Conservation (phyloP, 179 eudicot genomes). For the Dionaea muscipula region DNA sequence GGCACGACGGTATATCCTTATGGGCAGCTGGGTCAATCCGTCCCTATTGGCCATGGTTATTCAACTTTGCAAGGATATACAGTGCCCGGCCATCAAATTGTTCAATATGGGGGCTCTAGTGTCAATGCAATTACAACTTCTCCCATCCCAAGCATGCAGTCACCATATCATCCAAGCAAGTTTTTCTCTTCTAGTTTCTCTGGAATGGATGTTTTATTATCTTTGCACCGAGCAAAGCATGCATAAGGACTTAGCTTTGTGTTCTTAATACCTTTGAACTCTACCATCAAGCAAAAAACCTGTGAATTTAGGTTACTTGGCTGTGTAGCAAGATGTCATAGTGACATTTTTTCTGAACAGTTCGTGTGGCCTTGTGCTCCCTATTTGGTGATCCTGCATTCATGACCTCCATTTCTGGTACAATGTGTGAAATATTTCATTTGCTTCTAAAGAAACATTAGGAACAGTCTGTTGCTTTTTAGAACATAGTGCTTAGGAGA, state of each 20-base stretch:
- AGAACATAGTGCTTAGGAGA: not conserved
- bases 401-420: too few species aligned
- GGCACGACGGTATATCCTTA: slow-evolving; percentile 61
- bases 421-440: too few species aligned
- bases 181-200: slow-evolving; percentile 11
- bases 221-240: not conserved
- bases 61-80: slow-evolving; percentile 52
- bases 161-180: slow-evolving; percentile 57
- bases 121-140: slow-evolving; percentile 55
- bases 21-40: slow-evolving; percentile 56
- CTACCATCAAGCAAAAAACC: too few species aligned
- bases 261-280: not conserved
- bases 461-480: too few species aligned
- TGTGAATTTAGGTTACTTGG: too few species aligned
- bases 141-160: slow-evolving; percentile 54
- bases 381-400: too few species aligned
- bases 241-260: not conserved
- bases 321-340: too few species aligned
- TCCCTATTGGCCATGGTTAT: slow-evolving; percentile 52
- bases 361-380: too few species aligned
- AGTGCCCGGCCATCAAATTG: slow-evolving; percentile 63
- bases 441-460: too few species aligned
- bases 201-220: not conserved
- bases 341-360: too few species aligned
- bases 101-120: slow-evolving; percentile 59